Evolutionary conservation across 2,329 filamentous ascomycete genomes (phyloP).

Genomic region (Paraphaeosphaeria sporulosa): DNA sequence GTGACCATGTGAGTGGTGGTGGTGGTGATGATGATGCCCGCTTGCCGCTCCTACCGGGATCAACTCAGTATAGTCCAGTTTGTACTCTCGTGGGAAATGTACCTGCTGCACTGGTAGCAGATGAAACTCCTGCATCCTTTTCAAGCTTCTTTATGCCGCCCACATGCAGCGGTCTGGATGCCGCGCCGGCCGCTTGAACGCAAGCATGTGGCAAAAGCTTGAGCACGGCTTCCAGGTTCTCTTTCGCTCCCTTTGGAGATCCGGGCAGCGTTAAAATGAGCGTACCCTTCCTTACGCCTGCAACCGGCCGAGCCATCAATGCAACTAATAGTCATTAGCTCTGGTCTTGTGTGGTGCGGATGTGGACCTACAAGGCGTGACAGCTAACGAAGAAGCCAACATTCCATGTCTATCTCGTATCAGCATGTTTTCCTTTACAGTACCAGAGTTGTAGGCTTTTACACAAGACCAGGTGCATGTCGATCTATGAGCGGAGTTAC

Average conservation of each 20-base stretch:
- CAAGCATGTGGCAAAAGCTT: constrained; percentile 97
- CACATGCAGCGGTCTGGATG: constrained; percentile 80
- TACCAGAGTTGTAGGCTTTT: constrained; percentile 38
- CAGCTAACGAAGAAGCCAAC: constrained; percentile 80
- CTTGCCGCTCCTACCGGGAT: constrained; percentile 31
- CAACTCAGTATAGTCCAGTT: constrained; percentile 7
- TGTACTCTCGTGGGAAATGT: neutral
- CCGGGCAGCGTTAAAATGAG: constrained; percentile 90
- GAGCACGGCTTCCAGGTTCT: constrained; percentile 88
- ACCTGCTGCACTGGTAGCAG: constrained; percentile 29
- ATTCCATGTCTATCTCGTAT: constrained; percentile 75
- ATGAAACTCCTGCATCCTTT: constrained; percentile 71
- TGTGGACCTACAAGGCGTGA: constrained; percentile 81
- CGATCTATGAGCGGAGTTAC: constrained; percentile 81
- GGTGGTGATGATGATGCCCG: constrained; percentile 54
- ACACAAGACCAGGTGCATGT: constrained; percentile 86
- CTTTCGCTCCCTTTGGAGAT: constrained; percentile 92
- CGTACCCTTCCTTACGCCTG: constrained; percentile 81
- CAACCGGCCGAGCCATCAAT: constrained; percentile 93
- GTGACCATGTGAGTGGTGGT: constrained; percentile 70
- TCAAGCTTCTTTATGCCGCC: constrained; percentile 87
- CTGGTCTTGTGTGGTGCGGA: neutral
- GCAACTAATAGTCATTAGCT: constrained; percentile 69
- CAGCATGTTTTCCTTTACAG: constrained; percentile 14
- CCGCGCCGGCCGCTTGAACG: constrained; percentile 80